These are phyloP conservation scores for Sporothrix variecibatus DNA, from an alignment of 2,329 filamentous ascomycete species.

Conservation along the genomic window DNA sequence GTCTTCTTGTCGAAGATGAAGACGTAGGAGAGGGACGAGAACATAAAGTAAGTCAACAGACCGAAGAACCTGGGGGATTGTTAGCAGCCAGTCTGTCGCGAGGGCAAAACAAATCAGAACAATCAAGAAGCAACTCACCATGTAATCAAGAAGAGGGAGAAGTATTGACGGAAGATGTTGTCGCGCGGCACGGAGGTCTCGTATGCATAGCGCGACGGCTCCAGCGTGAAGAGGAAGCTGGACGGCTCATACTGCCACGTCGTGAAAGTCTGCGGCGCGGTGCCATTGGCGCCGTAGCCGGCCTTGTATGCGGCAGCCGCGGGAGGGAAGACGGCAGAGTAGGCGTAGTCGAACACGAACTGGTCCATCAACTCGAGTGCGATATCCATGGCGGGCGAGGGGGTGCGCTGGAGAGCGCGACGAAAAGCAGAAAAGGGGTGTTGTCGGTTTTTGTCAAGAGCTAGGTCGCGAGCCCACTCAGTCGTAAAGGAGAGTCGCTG, in stretches of 20 bases:
- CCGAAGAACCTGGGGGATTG: constrained; percentile 72
- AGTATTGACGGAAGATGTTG: constrained; percentile 71
- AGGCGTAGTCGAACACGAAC: constrained; percentile 76
- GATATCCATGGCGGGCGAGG: constrained; percentile 71
- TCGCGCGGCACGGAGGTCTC: constrained; percentile 76
- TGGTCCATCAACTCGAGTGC: constrained; percentile 84
- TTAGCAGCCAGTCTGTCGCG: neutral
- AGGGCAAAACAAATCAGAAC: neutral
- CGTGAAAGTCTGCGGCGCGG: constrained; percentile 60
- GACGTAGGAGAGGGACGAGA: constrained; percentile 78
- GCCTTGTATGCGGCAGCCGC: constrained; percentile 56
- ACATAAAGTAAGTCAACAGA: constrained; percentile 78
- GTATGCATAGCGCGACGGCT: constrained; percentile 76
- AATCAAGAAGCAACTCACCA: constrained; percentile 59
- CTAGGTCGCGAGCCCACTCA: neutral
- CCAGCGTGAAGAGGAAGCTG: constrained; percentile 66
- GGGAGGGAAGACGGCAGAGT: constrained; percentile 69
- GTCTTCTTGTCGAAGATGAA: constrained; percentile 92
- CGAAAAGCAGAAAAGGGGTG: neutral
- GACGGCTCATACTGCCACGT: constrained; percentile 72
- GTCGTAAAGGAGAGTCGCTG: neutral
- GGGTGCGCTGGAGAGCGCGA: constrained; percentile 3
- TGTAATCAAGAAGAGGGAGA: constrained; percentile 80
- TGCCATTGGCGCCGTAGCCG: constrained; percentile 54
- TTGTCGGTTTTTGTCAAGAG: neutral